Evolutionary conservation across 345 rosid genomes (phyloP), one percentile per base, ranked within the genome.

Genomic region (Microcos paniculata): DNA sequence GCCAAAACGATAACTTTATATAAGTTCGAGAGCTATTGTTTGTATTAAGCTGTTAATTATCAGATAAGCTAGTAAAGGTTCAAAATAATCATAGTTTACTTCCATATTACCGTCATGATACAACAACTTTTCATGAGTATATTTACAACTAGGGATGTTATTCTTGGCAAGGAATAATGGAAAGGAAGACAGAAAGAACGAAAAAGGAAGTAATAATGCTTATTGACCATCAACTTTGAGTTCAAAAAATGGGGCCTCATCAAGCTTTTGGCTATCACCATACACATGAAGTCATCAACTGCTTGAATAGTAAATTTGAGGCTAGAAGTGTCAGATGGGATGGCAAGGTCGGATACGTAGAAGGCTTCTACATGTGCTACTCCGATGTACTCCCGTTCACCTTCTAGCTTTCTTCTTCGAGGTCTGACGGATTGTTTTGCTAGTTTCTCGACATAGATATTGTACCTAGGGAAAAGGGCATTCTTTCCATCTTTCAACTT

Each of bases 301-400:
- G 77, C 76, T 84, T 92, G 97, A 76, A 94, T 73, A 26, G 87
- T 43, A 79, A 92, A 86, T 61, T 80, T 84, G 56, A 91, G 88
- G 74, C 81, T 73, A 57, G 70, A 38, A 52, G 78, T 80, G 13
- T 76, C 83, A 0, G 91, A 55, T 40, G 88, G 85, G 64, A 92
- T 62, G 35, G 63, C 75, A 65, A 89, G 82, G 49, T 83, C 81
- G 3, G 91, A 87, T 18, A 94, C 79, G 35, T 91, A 92, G 77
- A 85, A 94, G 8, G 83, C 84, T 21, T 85, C 74, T 2, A 86
- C 86, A 14, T 83, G 69, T 18, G 97, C 87, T 6, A 72, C 76
- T 35, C 98, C 97, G 6, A 94, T 82, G 69, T 84, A 88, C 65
- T 83, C 77, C 65, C 3, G 62, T 10, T 30, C 43, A 49, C 51